phyloP scores from a whole-genome alignment of 2,329 filamentous ascomycete genomes.

The Onygenales sp. region DNA sequence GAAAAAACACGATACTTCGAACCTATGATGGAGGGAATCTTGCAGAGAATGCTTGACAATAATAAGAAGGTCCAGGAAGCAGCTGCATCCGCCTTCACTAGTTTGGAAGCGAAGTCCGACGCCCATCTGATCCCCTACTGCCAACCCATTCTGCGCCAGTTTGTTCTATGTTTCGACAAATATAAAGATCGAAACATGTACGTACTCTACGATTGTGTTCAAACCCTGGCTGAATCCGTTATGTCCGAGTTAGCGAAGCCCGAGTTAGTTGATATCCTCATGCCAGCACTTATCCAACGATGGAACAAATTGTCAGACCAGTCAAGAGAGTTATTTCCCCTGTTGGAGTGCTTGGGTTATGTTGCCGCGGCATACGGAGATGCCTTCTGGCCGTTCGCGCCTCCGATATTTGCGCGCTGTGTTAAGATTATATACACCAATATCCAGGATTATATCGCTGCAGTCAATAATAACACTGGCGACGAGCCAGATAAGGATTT shows the following conservation, averaged over 20 bases:
- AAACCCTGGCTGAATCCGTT: conserved; percentile 88
- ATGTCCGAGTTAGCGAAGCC: conserved; percentile 71
- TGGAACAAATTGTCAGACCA: conserved; percentile 83
- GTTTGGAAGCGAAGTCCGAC: conserved; percentile 87
- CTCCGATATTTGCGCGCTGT: conserved; percentile 78
- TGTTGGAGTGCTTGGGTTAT: conserved; percentile 94
- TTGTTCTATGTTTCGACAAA: conserved; percentile 79
- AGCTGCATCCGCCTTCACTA: conserved; percentile 89
- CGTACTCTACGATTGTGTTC: conserved; percentile 95
- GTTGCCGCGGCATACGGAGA: conserved; percentile 78
- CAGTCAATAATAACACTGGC: conserved; percentile 55
- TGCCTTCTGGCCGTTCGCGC: conserved; percentile 74
- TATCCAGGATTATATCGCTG: conserved; percentile 67
- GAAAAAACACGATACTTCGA: conserved; percentile 75
- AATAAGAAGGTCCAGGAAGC: conserved; percentile 99
- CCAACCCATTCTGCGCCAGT: conserved; percentile 81
- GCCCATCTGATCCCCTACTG: conserved; percentile 75
- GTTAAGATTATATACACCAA: conserved; percentile 87
- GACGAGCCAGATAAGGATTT: conserved; percentile 94
- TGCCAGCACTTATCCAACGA: conserved; percentile 82
- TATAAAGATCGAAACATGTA: conserved; percentile 99
- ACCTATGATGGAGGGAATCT: conserved; percentile 92
- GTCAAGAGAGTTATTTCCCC: conserved; percentile 84
- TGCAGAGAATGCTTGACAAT: conserved; percentile 87
- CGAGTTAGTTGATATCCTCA: conserved; percentile 72